Conservation (phyloP, 2,329 filamentous ascomycete genomes). For the Echinosphaeria canescens region DNA sequence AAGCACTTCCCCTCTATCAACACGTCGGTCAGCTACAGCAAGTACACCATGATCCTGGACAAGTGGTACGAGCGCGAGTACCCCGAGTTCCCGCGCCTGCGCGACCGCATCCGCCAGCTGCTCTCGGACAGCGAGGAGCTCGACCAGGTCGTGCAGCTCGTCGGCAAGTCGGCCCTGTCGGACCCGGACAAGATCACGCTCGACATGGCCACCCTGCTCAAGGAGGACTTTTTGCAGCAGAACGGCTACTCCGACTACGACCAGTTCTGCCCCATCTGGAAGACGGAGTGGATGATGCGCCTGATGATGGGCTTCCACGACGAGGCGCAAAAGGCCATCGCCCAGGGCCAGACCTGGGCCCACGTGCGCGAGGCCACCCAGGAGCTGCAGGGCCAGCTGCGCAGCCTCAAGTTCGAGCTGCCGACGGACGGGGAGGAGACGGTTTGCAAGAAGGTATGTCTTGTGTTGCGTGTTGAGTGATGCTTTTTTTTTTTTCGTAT, state of each 20-base stretch:
- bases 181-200: slow-evolving; percentile 97
- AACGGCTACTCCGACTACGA: slow-evolving; percentile 99
- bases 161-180: slow-evolving; percentile 90
- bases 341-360: slow-evolving; percentile 75
- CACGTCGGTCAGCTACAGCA: slow-evolving; percentile 84
- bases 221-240: slow-evolving; percentile 98
- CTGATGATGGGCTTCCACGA: slow-evolving; percentile 97
- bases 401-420: slow-evolving; percentile 93
- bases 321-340: slow-evolving; percentile 86
- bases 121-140: slow-evolving; percentile 91
- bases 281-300: slow-evolving; percentile 99
- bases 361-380: slow-evolving; percentile 83
- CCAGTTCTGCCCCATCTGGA: slow-evolving; percentile 98
- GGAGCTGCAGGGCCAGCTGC: slow-evolving; percentile 67
- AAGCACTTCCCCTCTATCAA: slow-evolving; percentile 99
- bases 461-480: not conserved
- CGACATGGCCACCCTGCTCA: slow-evolving; percentile 75
- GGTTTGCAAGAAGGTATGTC: slow-evolving; percentile 61
- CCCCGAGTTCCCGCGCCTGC: slow-evolving; percentile 82
- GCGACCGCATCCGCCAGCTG: slow-evolving; percentile 84
- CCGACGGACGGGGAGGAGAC: slow-evolving; percentile 66
- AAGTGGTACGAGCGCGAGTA: slow-evolving; percentile 87
- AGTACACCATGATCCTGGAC: slow-evolving; percentile 78
- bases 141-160: slow-evolving; percentile 95
- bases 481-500: not conserved